Evolutionary conservation across 2,329 filamentous ascomycete species (phyloP), one percentile per base, ranked within the genome.

Genomic region (Penicillium brasilianum): DNA sequence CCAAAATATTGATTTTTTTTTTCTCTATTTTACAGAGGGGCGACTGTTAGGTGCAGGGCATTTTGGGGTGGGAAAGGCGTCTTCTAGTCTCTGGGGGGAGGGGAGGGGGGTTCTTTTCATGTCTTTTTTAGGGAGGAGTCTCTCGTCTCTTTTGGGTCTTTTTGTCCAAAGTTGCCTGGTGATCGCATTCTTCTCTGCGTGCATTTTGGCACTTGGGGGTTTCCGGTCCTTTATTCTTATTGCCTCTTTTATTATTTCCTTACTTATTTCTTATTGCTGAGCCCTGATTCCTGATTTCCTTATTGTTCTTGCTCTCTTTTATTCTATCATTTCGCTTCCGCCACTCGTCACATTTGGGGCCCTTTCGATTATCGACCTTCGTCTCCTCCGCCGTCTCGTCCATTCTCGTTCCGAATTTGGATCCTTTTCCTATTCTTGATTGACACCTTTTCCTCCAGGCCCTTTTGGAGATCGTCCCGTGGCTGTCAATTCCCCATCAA

Each of bases 91-190:
- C n/a, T n/a, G n/a, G n/a, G n/a, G n/a, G n/a, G 39, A n/a, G 16
- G n/a, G 39, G 9, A 8, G 39, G 39, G 10, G n/a, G 8, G 9
- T 18, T 43, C 18, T 13, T 43, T 43, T 43, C 39, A 43, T 22
- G 39, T 48, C 44, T 30, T 28, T 30, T 48, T 48, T 48, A 48
- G 44, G 44, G 44, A 48, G 44, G 44, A 48, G 44, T 48, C 44
- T 46, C 43, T 48, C 10, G 16, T 37, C 20, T 25, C 25, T 36
- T 52, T 34, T 28, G 7, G 51, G 37, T 54, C 50, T 28, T 53
- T 53, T 53, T 37, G 49, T 22, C 50, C 37, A 30, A 55, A 65
- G 65, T 67, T 67, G 65, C 65, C 65, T 67, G 65, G 61, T 65
- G 59, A 67, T 66, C 57, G 60, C 63, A 65, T 61, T 65, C 63